Conservation (phyloP, 805 yeast genomes). For the Jamesozyma spencerorum region DNA sequence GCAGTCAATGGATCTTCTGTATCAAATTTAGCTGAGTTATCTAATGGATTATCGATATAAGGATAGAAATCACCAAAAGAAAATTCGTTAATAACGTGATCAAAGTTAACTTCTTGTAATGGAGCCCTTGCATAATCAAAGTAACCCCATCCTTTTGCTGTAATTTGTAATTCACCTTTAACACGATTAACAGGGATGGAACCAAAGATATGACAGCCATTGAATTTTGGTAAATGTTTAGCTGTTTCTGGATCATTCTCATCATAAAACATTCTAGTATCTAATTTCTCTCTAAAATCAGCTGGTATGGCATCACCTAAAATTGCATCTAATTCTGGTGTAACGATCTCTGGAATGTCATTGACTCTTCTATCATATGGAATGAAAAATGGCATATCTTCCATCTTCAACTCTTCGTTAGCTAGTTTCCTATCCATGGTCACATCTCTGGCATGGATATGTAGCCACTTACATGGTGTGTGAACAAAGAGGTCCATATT, state of each 20-base stretch:
- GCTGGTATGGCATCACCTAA: slow-evolving; percentile 60
- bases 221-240: slow-evolving; percentile 43
- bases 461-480: slow-evolving; percentile 72
- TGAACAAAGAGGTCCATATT: slow-evolving; percentile 75
- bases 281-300: slow-evolving; percentile 42
- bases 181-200: slow-evolving; percentile 78
- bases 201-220: slow-evolving; percentile 82
- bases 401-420: slow-evolving; percentile 60
- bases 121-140: slow-evolving; percentile 34
- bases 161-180: slow-evolving; percentile 74
- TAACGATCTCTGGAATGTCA: slow-evolving; percentile 36
- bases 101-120: slow-evolving; percentile 55
- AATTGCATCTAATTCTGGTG: slow-evolving; percentile 60
- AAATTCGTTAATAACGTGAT: slow-evolving; percentile 78
- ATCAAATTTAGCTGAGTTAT: slow-evolving; percentile 49
- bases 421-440: slow-evolving; percentile 76
- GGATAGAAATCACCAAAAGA: slow-evolving; percentile 91
- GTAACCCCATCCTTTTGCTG: slow-evolving; percentile 66
- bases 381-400: slow-evolving; percentile 49
- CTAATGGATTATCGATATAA: slow-evolving; percentile 78
- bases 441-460: slow-evolving; percentile 66
- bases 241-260: slow-evolving; percentile 10
- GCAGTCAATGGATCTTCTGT: slow-evolving; percentile 41
- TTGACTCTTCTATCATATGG: slow-evolving; percentile 44
- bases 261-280: slow-evolving; percentile 22